Conservation (phyloP, 306 rosid genomes). For the Dryas drummondii region DNA sequence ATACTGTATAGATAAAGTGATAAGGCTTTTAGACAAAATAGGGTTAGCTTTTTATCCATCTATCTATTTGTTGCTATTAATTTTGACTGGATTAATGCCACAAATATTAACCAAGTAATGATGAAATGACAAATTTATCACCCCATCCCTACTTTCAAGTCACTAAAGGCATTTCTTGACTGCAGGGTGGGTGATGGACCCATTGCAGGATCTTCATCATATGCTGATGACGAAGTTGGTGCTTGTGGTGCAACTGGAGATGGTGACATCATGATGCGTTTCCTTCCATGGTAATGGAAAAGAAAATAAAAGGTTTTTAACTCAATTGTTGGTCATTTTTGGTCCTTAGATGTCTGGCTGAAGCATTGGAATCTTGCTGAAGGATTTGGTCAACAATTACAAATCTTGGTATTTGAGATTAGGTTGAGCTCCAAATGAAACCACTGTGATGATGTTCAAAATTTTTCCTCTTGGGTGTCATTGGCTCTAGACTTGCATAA, state of each 20-base stretch:
- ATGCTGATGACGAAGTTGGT: conserved; percentile 75
- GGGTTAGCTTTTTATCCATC: neutral
- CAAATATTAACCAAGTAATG: neutral
- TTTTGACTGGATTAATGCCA: neutral
- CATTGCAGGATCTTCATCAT: conserved; percentile 80
- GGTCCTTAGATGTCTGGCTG: neutral
- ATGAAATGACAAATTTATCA: neutral
- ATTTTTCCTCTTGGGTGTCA: neutral
- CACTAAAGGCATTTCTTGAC: conserved; percentile 15
- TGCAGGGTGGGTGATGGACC: conserved; percentile 97
- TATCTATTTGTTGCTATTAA: neutral
- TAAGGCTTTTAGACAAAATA: neutral
- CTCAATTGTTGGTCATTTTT: neutral
- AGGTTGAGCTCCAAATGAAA: neutral
- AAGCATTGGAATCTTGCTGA: neutral
- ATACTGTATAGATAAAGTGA: neutral
- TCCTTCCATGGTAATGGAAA: conserved; percentile 75
- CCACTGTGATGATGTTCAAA: neutral
- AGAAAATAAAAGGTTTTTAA: neutral
- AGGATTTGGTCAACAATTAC: neutral
- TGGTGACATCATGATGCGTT: conserved; percentile 93
- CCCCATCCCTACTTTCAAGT: neutral
- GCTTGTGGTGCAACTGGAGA: conserved; percentile 97
- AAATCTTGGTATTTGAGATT: neutral
- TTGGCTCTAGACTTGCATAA: neutral